Evolutionary conservation across 2,329 filamentous ascomycete genomes (phyloP), one percentile per base, ranked within the genome.

Genomic region (Phialophora verrucosa): DNA sequence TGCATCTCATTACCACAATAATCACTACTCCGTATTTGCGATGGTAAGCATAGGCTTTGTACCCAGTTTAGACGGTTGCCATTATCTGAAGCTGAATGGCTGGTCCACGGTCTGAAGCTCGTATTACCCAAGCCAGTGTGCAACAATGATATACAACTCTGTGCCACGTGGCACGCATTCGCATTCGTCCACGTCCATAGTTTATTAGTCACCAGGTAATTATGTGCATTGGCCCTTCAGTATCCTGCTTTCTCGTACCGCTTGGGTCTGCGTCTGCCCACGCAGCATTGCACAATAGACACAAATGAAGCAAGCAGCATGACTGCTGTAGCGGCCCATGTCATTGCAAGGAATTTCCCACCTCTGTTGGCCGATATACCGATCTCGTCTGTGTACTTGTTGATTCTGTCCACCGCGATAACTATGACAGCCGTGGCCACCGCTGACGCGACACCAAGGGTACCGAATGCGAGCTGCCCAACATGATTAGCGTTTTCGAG

Each of bases 361-460:
- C 87, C 87, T 65, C 79, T 81, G 25, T 78, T 75, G 55, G 83
- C 84, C 20, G 78, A 75, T 10, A 88, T 75, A 0, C 84, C 83
- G 29, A 85, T 78, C 0, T 78, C 74, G 17, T 81, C 75, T 4
- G 84, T 85, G 62, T 85, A 80, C 31, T 83, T 74, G 68, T 87
- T 87, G 68, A 89, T 81, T 0, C 84, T 72, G 20, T 82, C 71
- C 1, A 80, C 76, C 3, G 82, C 85, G 75, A 87, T 85, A 62
- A 83, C 80, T 11, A 83, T 82, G 4, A 88, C 76, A 20, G 90
- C 89, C 0, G 86, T 90, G 29, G 88, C 86, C 27, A 93, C 89
- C 71, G 92, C 92, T 23, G 90, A 93, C 56, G 90, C 88, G 60
- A 89, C 88, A 3, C 90, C 90, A 72, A 90, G 83, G 12, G 87